A percentile compares a stretch with the other conserved stretches of the same genome.
phyloP scores from a whole-genome alignment of 2,329 filamentous ascomycete genomes.

The Neoascochyta sp. region DNA sequence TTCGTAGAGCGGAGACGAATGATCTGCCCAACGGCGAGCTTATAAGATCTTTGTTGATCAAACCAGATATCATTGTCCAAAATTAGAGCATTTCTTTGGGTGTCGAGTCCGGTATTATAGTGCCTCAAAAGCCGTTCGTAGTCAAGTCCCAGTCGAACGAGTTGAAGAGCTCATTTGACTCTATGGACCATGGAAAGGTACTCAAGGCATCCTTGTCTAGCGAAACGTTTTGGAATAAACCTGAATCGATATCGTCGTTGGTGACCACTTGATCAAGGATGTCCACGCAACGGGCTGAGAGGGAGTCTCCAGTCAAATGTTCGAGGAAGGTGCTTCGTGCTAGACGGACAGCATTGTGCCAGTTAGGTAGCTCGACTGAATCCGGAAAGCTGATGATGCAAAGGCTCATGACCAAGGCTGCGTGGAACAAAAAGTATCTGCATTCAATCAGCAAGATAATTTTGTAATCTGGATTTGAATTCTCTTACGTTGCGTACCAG shows the following conservation, averaged over 20 bases:
- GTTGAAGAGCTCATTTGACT: conserved; percentile 23
- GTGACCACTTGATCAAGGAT: conserved; percentile 24
- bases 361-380: conserved; percentile 10
- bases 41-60: conserved; percentile 18
- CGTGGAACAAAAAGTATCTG: conserved; percentile 25
- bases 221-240: conserved; percentile 15
- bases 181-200: conserved; percentile 23
- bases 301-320: conserved; percentile 18
- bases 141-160: conserved; percentile 25
- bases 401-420: conserved; percentile 21
- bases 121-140: conserved; percentile 14
- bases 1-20: conserved; percentile 21
- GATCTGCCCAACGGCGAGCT: conserved; percentile 23
- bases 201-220: conserved; percentile 19
- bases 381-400: conserved; percentile 25
- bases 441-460: not conserved
- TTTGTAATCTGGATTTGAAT: not conserved
- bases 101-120: too few species aligned
- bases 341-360: conserved; percentile 20
- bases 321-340: conserved; percentile 20
- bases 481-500: conserved; percentile 26
- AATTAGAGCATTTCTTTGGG: conserved; percentile 8
- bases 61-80: conserved; percentile 16
- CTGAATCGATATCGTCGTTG: conserved; percentile 13
- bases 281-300: conserved; percentile 24